A percentile compares a stretch with the other conserved stretches of the same genome.
These are phyloP conservation scores for Eragrostis nindensis DNA, from an alignment of 176 grass and related monocot genomes.

Conservation along the genomic window DNA sequence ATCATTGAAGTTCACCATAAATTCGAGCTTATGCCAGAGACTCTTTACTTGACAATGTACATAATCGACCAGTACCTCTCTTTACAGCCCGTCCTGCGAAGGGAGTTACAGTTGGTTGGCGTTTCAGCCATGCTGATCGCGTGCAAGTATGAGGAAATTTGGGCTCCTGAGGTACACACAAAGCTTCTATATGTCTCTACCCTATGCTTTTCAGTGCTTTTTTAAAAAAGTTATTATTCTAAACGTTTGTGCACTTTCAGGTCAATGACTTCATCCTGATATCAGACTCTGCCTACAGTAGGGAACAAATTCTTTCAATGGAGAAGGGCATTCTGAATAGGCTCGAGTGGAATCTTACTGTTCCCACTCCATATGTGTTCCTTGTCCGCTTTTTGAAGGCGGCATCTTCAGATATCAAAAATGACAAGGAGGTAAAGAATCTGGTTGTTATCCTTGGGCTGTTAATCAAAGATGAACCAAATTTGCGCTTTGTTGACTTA, in stretches of 20 bases:
- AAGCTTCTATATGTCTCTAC: not conserved
- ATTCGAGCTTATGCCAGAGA: constrained; percentile 89
- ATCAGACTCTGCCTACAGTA: constrained; percentile 73
- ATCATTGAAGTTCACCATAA: constrained; percentile 96
- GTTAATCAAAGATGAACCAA: not conserved
- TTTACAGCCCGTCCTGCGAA: constrained; percentile 57
- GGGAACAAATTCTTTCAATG: constrained; percentile 85
- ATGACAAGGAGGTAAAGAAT: constrained; percentile 69
- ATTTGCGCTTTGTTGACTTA: not conserved
- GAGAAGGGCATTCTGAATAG: constrained; percentile 89
- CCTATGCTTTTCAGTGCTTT: not conserved
- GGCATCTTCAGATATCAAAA: constrained; percentile 24
- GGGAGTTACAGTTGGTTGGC: constrained; percentile 89
- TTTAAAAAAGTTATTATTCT: constrained; percentile 6
- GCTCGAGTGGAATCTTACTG: constrained; percentile 91
- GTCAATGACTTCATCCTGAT: constrained; percentile 93
- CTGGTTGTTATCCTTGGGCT: too few species aligned
- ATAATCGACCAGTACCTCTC: constrained; percentile 84
- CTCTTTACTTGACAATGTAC: constrained; percentile 77
- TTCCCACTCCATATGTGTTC: constrained; percentile 85
- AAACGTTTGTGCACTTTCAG: constrained; percentile 45
- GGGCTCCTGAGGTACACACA: constrained; percentile 89
- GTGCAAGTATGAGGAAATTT: constrained; percentile 97
- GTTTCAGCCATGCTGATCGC: constrained; percentile 84
- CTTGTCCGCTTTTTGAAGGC: constrained; percentile 87